Percentiles rank a stretch among this genome's conserved stretches.
These are phyloP conservation scores for Coemansia sp. DNA, from an alignment of 192 early-diverging fungal species.

Conservation along the genomic window DNA sequence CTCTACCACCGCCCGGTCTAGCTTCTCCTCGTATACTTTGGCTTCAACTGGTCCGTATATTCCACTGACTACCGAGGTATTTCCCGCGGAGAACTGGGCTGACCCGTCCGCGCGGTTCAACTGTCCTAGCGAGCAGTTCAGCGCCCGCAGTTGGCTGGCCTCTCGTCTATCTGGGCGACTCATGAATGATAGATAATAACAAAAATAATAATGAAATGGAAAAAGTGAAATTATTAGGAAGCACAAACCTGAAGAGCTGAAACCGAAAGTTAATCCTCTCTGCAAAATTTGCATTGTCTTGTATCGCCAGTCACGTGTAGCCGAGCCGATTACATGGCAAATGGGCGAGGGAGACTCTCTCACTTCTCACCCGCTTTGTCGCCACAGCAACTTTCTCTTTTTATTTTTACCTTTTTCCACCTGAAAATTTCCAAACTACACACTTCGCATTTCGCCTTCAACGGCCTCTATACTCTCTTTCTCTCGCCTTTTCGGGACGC, in stretches of 20 bases:
- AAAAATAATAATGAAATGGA: not conserved
- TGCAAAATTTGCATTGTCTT: not conserved
- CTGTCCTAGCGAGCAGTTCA: conserved; percentile 67
- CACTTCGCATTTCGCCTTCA: not conserved
- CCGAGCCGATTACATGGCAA: not conserved
- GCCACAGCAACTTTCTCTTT: not conserved
- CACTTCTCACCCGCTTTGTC: not conserved
- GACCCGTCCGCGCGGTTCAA: conserved; percentile 85
- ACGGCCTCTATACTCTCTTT: not conserved
- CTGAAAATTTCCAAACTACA: not conserved
- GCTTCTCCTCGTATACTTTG: conserved; percentile 80
- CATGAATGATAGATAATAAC: conserved; percentile 12
- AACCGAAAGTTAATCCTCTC: too few species aligned
- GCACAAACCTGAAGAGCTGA: not conserved
- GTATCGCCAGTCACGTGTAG: not conserved
- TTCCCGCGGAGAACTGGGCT: conserved; percentile 79
- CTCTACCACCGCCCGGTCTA: conserved; percentile 86
- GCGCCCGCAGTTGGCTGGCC: conserved; percentile 68
- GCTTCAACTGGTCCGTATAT: conserved; percentile 91
- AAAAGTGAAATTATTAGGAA: not conserved
- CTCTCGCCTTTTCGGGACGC: not conserved
- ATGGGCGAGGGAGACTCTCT: not conserved
- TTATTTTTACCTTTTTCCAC: not conserved
- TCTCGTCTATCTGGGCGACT: conserved; percentile 60
- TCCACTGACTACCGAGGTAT: conserved; percentile 73